Base-by-base conservation (phyloP, 495 filamentous ascomycete species). In the Penicillium atrosanguineum region DNA sequence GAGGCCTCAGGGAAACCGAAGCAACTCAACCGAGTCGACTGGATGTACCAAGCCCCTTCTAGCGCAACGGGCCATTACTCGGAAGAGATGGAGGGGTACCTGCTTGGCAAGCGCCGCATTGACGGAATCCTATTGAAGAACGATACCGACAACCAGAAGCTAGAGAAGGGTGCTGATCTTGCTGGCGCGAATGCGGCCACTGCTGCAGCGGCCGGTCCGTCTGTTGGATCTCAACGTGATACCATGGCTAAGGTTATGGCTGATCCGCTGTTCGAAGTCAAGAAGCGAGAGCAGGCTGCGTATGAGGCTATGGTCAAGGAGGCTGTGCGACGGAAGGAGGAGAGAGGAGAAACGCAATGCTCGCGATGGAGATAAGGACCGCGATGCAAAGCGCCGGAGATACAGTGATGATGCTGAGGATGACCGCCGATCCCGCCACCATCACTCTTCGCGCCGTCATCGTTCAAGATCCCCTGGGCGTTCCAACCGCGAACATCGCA, bases 41-140 rank as follows among this genome's bases (percentile, higher is more conserved):
- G 95, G 89, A 96, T 98, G 90, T 98, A 98, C 71, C 78, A 84
- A 59, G 94, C 91, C 1, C 91, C 94, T 8, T 86, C 87, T 34
- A 85, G 82, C 57, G 90, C 88, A 23, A 85, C 87, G 58, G 81
- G 79, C 19, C 89, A 91, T 44, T 90, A 90, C 51, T 87, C 86
- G 0, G 92, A 96, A 66, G 95, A 97, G 70, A 91, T 88, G 81
- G 94, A 98, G 61, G 90, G 88, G 7, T 97, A 95, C 64, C 71
- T 98, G 7, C 79, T 98, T 15, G 94, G 94, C 12, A 97, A 96
- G 73, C 77, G 94, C 43, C 80, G 94, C 9, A 89, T 98, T 61
- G 92, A 96, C 73, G 72, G 73, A 3, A 80, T 88, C 6, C 69
- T 97, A n/a, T 80, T 96, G 49, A 94, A 91, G 69, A 89, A 88